Conservation (phyloP, 2,329 filamentous ascomycete genomes). For the Ascochyta viciae-villosae region DNA sequence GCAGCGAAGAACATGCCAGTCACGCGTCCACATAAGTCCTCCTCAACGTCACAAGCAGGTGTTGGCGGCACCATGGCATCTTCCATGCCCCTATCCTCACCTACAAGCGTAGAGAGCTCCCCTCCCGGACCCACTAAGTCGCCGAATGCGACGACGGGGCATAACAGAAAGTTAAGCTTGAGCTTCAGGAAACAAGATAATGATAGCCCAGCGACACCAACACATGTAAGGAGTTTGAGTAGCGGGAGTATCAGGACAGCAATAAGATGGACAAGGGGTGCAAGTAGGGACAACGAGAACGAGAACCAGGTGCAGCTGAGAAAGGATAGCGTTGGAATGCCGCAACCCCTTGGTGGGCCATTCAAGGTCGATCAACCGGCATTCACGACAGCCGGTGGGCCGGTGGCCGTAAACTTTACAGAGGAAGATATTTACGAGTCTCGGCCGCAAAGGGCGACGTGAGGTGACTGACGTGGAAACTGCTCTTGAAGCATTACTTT, state of each 20-base stretch:
- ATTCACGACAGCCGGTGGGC: neutral
- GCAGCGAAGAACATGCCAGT: constrained; percentile 26
- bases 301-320: constrained; percentile 24
- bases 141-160: neutral
- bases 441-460: no score
- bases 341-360: constrained; percentile 30
- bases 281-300: constrained; percentile 27
- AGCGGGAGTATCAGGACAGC: constrained; percentile 32
- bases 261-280: constrained; percentile 26
- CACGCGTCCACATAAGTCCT: constrained; percentile 23
- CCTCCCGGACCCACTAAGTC: neutral
- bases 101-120: constrained; percentile 1
- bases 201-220: constrained; percentile 15
- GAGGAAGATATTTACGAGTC: no score
- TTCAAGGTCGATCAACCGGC: constrained; percentile 22
- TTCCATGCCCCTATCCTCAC: constrained; percentile 32
- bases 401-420: neutral
- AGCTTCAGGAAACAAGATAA: constrained; percentile 15
- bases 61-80: constrained; percentile 43
- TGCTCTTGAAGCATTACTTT: no score
- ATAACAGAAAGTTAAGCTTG: constrained; percentile 15
- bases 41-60: constrained; percentile 28
- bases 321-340: constrained; percentile 38
- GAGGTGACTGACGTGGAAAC: no score
- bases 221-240: constrained; percentile 34